Evolutionary conservation across 1,139 yeast species (phyloP), one percentile per base, ranked within the genome.

Genomic region (Tardiomyces blankii): DNA sequence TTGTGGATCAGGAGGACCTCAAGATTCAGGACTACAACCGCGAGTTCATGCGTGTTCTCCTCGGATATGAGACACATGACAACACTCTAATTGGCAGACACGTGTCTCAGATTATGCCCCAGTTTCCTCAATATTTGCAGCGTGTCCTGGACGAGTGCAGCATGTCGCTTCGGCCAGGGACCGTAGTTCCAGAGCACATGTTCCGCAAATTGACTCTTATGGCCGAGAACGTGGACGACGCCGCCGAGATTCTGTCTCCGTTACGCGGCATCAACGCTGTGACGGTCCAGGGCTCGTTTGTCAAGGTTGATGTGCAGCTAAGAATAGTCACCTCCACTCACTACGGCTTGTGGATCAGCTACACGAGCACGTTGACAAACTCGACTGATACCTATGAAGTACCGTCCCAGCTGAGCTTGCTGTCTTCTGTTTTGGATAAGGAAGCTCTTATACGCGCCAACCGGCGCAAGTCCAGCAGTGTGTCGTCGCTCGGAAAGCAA

Each of bases 151-250:
- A 55, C 23, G 58, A 49, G 50, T 63, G 41, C 55, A 48, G 27
- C 40, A 45, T 35, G 44, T 47, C 27, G 33, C 41, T 25, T 45
- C 46, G 35, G 27, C 74, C 58, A 51, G 85, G 75, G 57, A 72
- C 66, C 67, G 95, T 88, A 0, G 66, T 88, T 14, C 95, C 96
- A 0, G 96, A 88, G 61, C 96, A 88, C 64, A 82, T 84, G 60
- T 87, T 88, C 63, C 72, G 96, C 52, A 80, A 80, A 51, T 62
- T 74, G 14, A 55, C 59, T 25, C 7, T 25, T 13, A 3, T 13
- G 2, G 7, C 42, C 4, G 38, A 51, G 25, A 33, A 38, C 11
- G 38, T 33, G 32, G 42, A 38, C 35, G 46, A 47, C 41, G 46
- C 71, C 21, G 81, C 88, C 0, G 69, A 70, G 41, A 35, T 16